Evolutionary conservation across 2,329 filamentous ascomycete genomes (phyloP).

Genomic region (Exophiala mesophila): DNA sequence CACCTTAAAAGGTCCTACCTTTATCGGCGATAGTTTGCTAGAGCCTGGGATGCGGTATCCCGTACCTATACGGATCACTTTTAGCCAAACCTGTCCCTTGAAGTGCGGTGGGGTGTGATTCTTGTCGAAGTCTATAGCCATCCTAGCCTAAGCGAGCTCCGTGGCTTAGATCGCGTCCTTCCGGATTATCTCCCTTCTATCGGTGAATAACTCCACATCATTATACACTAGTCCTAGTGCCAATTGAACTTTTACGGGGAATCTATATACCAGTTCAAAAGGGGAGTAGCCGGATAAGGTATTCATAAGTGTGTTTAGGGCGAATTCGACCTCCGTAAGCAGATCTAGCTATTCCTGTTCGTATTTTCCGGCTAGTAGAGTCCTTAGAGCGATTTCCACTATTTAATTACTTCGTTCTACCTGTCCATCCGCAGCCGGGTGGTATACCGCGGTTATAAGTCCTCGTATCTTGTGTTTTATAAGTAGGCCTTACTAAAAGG

Average conservation of each 20-base stretch:
- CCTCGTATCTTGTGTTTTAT: too few relatives aligned
- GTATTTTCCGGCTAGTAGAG: neutral
- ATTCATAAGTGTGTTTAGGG: neutral
- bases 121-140: neutral
- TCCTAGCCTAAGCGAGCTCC: neutral
- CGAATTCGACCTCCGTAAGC: neutral
- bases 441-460: slow-evolving; percentile 3
- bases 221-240: neutral
- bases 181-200: neutral
- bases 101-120: neutral
- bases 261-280: neutral
- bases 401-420: slow-evolving; percentile 1
- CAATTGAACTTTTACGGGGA: neutral
- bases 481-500: too few relatives aligned
- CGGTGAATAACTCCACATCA: neutral
- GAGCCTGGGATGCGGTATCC: slow-evolving; percentile 1
- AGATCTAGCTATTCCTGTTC: slow-evolving; percentile 1
- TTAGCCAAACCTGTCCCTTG: neutral
- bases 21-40: neutral
- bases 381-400: slow-evolving; percentile 1
- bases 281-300: neutral
- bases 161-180: neutral
- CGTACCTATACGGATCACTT: neutral
- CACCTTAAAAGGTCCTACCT: slow-evolving; percentile 7
- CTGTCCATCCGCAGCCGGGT: slow-evolving; percentile 3